These are phyloP conservation scores for Talaromyces liani DNA, from an alignment of 495 filamentous ascomycete species.

Conservation along the genomic window DNA sequence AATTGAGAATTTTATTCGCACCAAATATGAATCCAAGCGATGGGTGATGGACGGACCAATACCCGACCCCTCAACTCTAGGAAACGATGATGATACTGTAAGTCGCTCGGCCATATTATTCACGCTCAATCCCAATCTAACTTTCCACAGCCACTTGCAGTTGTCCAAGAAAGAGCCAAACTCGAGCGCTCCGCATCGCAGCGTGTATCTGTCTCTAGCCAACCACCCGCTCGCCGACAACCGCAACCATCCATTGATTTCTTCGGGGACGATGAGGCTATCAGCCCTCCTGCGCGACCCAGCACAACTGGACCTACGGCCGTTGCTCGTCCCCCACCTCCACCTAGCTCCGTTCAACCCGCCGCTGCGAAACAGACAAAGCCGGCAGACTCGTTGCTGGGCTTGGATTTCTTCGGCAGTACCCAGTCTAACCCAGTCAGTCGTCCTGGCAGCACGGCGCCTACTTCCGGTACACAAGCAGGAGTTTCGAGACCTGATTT, in stretches of 20 bases:
- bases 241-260: constrained; percentile 48
- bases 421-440: constrained; percentile 53
- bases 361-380: constrained; percentile 55
- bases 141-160: constrained; percentile 51
- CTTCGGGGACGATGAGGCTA: constrained; percentile 51
- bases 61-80: constrained; percentile 82
- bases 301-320: constrained; percentile 57
- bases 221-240: constrained; percentile 34
- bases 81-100: constrained; percentile 71
- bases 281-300: constrained; percentile 54
- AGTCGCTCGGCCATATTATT: constrained; percentile 12
- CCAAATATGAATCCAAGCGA: constrained; percentile 95
- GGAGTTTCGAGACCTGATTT: constrained; percentile 81
- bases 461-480: constrained; percentile 45
- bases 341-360: constrained; percentile 57
- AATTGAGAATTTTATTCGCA: constrained; percentile 98
- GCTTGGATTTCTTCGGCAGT: constrained; percentile 86
- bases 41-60: constrained; percentile 97
- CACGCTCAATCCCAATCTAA: constrained; percentile 16
- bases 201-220: constrained; percentile 25
- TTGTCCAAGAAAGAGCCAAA: constrained; percentile 67
- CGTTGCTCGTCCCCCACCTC: constrained; percentile 47
- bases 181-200: constrained; percentile 52
- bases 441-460: constrained; percentile 65
- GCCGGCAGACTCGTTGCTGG: constrained; percentile 78